Percentiles rank a stretch among this genome's conserved stretches.
phyloP scores from a whole-genome alignment of 176 grass and related monocot species.

The Aechmea fasciata region DNA sequence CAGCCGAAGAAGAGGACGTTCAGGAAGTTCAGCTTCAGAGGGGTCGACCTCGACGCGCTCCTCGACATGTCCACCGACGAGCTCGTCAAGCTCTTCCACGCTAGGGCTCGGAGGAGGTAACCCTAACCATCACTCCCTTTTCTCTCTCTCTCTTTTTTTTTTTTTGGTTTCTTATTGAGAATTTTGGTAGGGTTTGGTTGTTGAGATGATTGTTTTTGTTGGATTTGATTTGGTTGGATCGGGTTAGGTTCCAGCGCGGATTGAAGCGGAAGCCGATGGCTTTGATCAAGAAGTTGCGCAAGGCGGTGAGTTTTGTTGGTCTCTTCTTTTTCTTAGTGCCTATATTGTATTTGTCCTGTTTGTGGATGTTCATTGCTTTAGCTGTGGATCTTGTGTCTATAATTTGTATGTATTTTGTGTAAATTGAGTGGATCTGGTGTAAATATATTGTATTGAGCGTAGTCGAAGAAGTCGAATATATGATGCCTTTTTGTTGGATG shows the following conservation, averaged over 20 bases:
- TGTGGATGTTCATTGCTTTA: no score
- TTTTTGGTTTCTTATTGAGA: neutral
- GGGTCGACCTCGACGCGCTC: conserved; percentile 86
- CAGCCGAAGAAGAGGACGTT: conserved; percentile 97
- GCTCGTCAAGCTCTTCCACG: conserved; percentile 82
- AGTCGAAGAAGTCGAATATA: no score
- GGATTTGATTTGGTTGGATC: neutral
- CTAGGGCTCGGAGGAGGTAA: conserved; percentile 69
- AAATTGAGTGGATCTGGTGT: no score
- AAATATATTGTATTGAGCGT: no score
- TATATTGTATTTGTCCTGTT: neutral
- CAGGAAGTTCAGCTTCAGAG: conserved; percentile 94
- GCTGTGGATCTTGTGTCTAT: no score
- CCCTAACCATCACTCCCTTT: no score
- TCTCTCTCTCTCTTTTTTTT: neutral
- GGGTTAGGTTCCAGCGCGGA: conserved; percentile 72
- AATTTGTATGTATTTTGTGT: no score
- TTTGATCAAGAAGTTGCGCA: conserved; percentile 90
- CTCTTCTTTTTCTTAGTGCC: neutral
- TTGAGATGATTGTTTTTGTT: neutral
- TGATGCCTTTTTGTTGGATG: no score
- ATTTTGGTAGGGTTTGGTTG: neutral
- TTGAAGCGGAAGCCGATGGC: conserved; percentile 99
- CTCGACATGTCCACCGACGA: conserved; percentile 96
- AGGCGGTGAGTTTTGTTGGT: conserved; percentile 49